Percentiles rank a stretch among this genome's conserved stretches.
These are phyloP conservation scores for Carex pumila DNA, from an alignment of 176 grass and related monocot species.

Conservation along the genomic window DNA sequence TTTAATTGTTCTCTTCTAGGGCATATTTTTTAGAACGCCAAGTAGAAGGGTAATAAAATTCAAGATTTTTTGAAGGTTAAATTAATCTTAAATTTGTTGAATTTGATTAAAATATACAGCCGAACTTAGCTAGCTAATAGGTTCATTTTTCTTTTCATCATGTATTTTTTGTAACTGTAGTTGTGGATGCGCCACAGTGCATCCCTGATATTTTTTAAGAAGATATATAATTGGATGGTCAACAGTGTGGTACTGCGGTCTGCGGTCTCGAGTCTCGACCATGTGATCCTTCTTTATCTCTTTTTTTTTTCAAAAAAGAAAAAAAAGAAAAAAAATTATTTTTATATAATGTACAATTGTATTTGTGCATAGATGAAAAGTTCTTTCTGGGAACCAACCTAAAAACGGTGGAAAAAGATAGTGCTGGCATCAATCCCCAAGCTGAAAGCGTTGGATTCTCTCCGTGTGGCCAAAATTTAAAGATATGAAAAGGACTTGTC, in stretches of 20 bases:
- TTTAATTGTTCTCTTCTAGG: neutral
- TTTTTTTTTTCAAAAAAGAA: no score
- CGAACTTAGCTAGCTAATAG: neutral
- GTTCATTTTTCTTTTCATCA: neutral
- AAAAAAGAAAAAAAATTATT: no score
- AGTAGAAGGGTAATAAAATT: neutral
- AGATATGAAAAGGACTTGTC: neutral
- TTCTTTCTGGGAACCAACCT: neutral
- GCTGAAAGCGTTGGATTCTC: neutral
- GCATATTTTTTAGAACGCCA: neutral
- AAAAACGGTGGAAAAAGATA: neutral
- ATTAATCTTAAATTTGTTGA: neutral
- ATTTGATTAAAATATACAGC: neutral
- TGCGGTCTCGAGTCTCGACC: neutral
- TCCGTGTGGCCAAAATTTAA: slow-evolving; percentile 1
- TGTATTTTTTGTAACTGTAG: neutral
- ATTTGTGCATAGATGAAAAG: neutral
- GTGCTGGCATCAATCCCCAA: neutral
- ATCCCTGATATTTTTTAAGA: neutral
- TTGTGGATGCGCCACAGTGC: neutral
- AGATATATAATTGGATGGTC: slow-evolving; percentile 1
- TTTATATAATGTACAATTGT: neutral
- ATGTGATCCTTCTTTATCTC: neutral
- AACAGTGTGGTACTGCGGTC: neutral
- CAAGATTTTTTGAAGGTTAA: neutral